These are phyloP conservation scores for Arthroderma sp. DNA, from an alignment of 2,329 filamentous ascomycete genomes.

Conservation along the genomic window DNA sequence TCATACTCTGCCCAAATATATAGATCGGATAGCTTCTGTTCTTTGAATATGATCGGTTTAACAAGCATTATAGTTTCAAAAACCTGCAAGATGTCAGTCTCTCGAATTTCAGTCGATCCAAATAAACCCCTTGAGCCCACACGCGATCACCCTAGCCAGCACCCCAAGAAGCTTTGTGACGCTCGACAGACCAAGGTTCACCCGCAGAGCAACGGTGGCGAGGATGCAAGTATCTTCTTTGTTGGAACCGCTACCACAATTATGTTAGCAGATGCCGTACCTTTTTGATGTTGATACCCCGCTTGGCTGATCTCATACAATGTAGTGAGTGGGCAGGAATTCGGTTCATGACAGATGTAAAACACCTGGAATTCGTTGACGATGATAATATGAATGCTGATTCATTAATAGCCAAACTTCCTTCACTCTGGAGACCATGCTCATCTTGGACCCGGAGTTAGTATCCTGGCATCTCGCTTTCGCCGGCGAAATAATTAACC, in stretches of 20 bases:
- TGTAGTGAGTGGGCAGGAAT: conserved; percentile 28
- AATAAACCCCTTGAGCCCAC: conserved; percentile 25
- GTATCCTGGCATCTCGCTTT: neutral
- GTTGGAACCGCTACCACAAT: conserved; percentile 29
- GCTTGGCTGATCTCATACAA: neutral
- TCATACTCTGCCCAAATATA: no score
- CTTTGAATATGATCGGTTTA: no score
- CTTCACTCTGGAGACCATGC: conserved; percentile 53
- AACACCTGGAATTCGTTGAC: neutral
- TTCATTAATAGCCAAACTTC: conserved; percentile 43
- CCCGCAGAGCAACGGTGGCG: conserved; percentile 21
- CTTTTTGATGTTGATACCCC: neutral
- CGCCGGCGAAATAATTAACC: neutral
- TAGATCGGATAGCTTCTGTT: no score
- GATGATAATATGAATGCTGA: neutral
- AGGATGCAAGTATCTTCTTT: conserved; percentile 28
- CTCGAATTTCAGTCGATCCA: conserved; percentile 21
- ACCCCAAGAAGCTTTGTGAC: conserved; percentile 21
- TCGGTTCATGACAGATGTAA: conserved; percentile 28
- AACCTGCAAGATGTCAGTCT: no score
- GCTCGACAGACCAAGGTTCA: conserved; percentile 35
- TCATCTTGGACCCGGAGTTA: conserved; percentile 51
- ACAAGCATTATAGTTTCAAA: no score
- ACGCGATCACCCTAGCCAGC: conserved; percentile 20
- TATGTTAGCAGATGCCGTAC: conserved; percentile 13